Evolutionary conservation across 352 stramenopile genomes (phyloP).

Genomic region (Globisporangium perplexum): DNA sequence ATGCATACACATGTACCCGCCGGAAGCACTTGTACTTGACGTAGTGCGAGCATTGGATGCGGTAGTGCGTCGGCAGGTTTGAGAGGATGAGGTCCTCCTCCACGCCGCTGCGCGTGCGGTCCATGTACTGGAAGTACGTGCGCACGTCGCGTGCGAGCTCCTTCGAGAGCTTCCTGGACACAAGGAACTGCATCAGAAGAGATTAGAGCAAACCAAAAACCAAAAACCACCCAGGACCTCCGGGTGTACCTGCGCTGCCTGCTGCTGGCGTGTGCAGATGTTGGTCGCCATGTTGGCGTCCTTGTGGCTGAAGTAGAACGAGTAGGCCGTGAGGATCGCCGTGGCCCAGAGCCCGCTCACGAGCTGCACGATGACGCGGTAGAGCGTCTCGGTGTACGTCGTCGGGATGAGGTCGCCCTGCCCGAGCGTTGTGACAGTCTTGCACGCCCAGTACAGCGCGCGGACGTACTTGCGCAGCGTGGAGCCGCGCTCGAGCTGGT

Average conservation of each 20-base stretch:
- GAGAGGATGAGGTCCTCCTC: constrained; percentile 46
- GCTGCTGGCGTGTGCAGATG: constrained; percentile 54
- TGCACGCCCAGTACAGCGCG: constrained; percentile 64
- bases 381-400: constrained; percentile 44
- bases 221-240: not conserved
- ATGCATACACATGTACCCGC: constrained; percentile 10
- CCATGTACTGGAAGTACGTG: constrained; percentile 72
- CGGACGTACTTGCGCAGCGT: constrained; percentile 46
- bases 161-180: constrained; percentile 25
- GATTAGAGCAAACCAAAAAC: not conserved
- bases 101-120: constrained; percentile 50
- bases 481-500: constrained; percentile 44
- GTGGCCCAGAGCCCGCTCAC: constrained; percentile 61
- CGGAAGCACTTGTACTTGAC: constrained; percentile 43
- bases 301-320: constrained; percentile 67
- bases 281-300: constrained; percentile 53
- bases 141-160: constrained; percentile 27
- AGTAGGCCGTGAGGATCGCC: constrained; percentile 59
- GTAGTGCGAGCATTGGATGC: constrained; percentile 41
- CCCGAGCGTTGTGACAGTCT: constrained; percentile 63
- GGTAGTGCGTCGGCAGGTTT: constrained; percentile 43
- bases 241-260: constrained; percentile 31
- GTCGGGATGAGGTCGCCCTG: constrained; percentile 63
- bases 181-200: constrained; percentile 29
- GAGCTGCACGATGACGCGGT: constrained; percentile 60